Conservation (phyloP, 2,329 filamentous ascomycete species). For the Penicillium sp. region DNA sequence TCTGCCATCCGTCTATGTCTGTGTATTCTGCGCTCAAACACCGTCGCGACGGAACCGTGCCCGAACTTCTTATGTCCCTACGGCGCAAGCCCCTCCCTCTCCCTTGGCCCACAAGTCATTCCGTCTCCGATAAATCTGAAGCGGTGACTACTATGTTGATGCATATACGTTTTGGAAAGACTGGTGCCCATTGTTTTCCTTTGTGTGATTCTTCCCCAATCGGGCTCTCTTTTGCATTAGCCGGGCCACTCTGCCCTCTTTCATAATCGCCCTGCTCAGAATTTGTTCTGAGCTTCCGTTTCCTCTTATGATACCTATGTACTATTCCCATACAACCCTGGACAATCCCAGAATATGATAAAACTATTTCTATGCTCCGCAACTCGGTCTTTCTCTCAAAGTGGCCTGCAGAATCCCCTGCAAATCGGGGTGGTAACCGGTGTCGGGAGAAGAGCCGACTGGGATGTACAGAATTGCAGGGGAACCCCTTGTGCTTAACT, state of each 20-base stretch:
- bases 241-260: conserved; percentile 15
- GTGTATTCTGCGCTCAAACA: conserved; percentile 49
- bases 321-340: conserved; percentile 10
- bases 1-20: conserved; percentile 49
- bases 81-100: conserved; percentile 36
- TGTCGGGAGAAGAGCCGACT: conserved; percentile 8
- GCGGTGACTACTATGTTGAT: neutral
- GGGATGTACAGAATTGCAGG: neutral
- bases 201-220: conserved; percentile 14
- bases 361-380: conserved; percentile 6
- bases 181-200: conserved; percentile 12
- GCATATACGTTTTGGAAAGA: conserved; percentile 12
- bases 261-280: conserved; percentile 8
- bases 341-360: conserved; percentile 13
- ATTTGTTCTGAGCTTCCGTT: neutral
- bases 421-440: conserved; percentile 11
- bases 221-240: conserved; percentile 18
- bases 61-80: conserved; percentile 32
- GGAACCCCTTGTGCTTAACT: neutral
- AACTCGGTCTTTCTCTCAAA: neutral
- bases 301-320: conserved; percentile 17
- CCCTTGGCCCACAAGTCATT: conserved; percentile 44
- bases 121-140: conserved; percentile 31
- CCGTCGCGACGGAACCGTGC: conserved; percentile 39
- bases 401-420: conserved; percentile 1